These are phyloP conservation scores for Ustilago xerochloae DNA, from an alignment of 1,284 basidiomycete genomes.

Conservation along the genomic window DNA sequence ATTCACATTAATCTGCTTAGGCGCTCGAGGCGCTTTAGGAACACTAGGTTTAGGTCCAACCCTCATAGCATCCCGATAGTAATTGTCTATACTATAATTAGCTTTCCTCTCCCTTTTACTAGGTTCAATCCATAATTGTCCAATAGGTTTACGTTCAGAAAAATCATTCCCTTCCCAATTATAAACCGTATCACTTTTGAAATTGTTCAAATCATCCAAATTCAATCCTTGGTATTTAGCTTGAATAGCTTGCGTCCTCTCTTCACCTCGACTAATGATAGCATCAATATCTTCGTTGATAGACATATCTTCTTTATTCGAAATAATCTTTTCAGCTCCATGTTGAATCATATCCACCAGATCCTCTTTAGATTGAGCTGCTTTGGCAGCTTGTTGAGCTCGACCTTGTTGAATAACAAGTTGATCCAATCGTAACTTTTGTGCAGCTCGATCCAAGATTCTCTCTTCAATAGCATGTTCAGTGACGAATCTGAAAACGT, in stretches of 20 bases:
- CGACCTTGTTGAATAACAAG: slow-evolving; percentile 97
- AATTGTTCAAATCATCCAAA: slow-evolving; percentile 94
- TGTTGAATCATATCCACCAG: slow-evolving; percentile 98
- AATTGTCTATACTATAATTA: slow-evolving; percentile 84
- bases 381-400: slow-evolving; percentile 72
- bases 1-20: slow-evolving; percentile 89
- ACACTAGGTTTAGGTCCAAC: slow-evolving; percentile 77
- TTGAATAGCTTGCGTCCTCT: slow-evolving; percentile 87
- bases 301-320: slow-evolving; percentile 73
- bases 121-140: slow-evolving; percentile 78
- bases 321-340: slow-evolving; percentile 97
- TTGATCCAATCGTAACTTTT: slow-evolving; percentile 94
- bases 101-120: slow-evolving; percentile 93
- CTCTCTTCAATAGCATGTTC: slow-evolving; percentile 96
- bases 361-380: slow-evolving; percentile 93
- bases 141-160: slow-evolving; percentile 74
- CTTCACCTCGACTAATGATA: slow-evolving; percentile 83
- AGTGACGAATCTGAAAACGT: slow-evolving; percentile 97
- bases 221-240: slow-evolving; percentile 93
- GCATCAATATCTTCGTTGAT: slow-evolving; percentile 94
- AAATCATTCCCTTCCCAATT: slow-evolving; percentile 99
- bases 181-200: slow-evolving; percentile 83
- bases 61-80: slow-evolving; percentile 89
- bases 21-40: slow-evolving; percentile 84
- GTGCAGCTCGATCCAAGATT: slow-evolving; percentile 94